Conservation (phyloP, 2,329 filamentous ascomycete genomes). For the Clarireedia paspali region DNA sequence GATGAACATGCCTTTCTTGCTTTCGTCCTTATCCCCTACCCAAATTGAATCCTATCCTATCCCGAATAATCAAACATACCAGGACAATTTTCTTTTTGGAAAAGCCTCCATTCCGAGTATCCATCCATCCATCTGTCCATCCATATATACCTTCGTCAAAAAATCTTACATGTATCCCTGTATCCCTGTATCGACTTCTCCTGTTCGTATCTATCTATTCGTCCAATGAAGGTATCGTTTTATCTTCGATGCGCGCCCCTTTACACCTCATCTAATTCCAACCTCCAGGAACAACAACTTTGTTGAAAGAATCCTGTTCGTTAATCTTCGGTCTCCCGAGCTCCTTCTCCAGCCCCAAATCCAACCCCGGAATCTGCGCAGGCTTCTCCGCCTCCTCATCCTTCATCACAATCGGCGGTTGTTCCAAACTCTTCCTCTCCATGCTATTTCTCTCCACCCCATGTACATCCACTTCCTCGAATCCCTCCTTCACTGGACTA, state of each 20-base stretch:
- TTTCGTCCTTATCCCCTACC: too few species aligned
- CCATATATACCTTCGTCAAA: too few species aligned
- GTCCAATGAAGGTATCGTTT: too few species aligned
- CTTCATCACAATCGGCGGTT: constrained; percentile 2
- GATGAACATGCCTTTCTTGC: too few species aligned
- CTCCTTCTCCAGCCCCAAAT: not conserved
- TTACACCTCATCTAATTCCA: not conserved
- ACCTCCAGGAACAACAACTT: not conserved
- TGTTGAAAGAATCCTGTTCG: not conserved
- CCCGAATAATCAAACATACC: too few species aligned
- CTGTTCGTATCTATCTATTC: too few species aligned
- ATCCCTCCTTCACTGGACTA: constrained; percentile 24
- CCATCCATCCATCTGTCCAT: too few species aligned
- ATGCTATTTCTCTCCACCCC: constrained; percentile 12
- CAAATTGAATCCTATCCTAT: too few species aligned
- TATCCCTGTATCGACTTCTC: too few species aligned
- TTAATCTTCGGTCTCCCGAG: not conserved
- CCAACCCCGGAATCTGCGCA: not conserved
- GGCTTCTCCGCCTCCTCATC: constrained; percentile 6
- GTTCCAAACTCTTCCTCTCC: constrained; percentile 4
- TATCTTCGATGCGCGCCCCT: not conserved
- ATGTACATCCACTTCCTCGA: constrained; percentile 28
- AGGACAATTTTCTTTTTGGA: too few species aligned
- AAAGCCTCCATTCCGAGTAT: too few species aligned
- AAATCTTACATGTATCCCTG: too few species aligned